These are phyloP conservation scores for Strobilomyces confusus DNA, from an alignment of 768 basidiomycete genomes.

Conservation along the genomic window DNA sequence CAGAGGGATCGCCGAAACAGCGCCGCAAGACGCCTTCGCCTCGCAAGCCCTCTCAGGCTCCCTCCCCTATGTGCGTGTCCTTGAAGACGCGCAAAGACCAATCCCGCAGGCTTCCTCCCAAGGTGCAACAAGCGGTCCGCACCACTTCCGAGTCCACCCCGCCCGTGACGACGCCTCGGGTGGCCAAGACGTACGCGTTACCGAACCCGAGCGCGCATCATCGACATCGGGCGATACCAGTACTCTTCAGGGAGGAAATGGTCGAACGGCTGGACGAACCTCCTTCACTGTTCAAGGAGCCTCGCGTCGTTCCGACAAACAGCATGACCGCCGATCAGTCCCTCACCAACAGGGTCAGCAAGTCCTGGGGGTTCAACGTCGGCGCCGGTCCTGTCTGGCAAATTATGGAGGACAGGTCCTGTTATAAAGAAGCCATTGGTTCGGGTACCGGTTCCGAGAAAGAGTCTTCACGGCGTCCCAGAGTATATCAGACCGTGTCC, in stretches of 20 bases:
- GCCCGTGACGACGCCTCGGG: conserved; percentile 9
- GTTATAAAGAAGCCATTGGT: conserved; percentile 61
- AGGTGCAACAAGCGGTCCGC: conserved; percentile 3
- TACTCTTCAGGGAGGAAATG: conserved; percentile 47
- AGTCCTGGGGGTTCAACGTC: conserved; percentile 70
- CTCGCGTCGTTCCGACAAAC: conserved; percentile 46
- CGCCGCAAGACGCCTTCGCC: conserved; percentile 9
- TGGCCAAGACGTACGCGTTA: conserved; percentile 47
- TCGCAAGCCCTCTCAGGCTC: neutral
- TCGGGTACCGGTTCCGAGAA: conserved; percentile 29
- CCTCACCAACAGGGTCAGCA: conserved; percentile 54
- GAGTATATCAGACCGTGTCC: conserved; percentile 46
- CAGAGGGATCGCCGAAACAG: conserved; percentile 3
- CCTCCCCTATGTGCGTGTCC: neutral
- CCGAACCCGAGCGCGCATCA: conserved; percentile 69
- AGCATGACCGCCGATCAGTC: conserved; percentile 47
- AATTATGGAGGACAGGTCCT: conserved; percentile 69
- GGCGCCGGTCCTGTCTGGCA: conserved; percentile 80
- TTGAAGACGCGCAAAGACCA: conserved; percentile 13
- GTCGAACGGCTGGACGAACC: conserved; percentile 54
- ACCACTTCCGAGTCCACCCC: conserved; percentile 7
- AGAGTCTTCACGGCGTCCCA: conserved; percentile 55
- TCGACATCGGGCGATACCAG: conserved; percentile 64
- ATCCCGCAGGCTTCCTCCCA: conserved; percentile 20
- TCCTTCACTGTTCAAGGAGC: conserved; percentile 49